A percentile compares a stretch with the other conserved stretches of the same genome.
These are phyloP conservation scores for Dryas integrifolia DNA, from an alignment of 331 rosid genomes.

Conservation along the genomic window DNA sequence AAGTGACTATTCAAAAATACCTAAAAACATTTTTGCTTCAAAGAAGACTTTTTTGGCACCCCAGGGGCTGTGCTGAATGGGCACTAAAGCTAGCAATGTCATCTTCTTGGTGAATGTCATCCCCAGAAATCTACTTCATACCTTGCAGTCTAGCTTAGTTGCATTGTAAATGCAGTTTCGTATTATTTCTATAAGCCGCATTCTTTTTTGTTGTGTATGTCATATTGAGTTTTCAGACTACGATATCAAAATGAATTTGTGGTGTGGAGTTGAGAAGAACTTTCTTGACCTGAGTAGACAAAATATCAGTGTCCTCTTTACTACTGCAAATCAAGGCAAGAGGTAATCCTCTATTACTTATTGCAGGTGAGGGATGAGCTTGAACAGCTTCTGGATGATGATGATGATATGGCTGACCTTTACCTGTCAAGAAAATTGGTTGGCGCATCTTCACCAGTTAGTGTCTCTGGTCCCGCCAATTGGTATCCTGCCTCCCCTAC, in stretches of 20 bases:
- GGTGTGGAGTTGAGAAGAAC: neutral
- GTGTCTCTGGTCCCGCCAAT: constrained; percentile 55
- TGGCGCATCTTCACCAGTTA: constrained; percentile 58
- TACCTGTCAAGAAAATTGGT: constrained; percentile 80
- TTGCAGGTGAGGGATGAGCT: constrained; percentile 80
- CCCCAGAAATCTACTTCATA: neutral
- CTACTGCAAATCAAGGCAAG: neutral
- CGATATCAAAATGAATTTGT: neutral
- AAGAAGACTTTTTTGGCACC: neutral
- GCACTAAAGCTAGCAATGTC: neutral
- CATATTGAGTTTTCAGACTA: neutral
- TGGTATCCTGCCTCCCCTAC: constrained; percentile 60
- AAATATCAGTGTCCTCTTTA: neutral
- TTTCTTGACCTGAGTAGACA: constrained; percentile 2
- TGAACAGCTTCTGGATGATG: constrained; percentile 85
- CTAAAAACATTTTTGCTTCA: neutral
- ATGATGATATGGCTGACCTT: constrained; percentile 92
- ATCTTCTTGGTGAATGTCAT: neutral
- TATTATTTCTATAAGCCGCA: neutral
- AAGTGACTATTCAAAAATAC: neutral
- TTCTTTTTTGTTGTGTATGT: neutral
- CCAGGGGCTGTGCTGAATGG: neutral
- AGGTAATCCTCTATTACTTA: neutral
- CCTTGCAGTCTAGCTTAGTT: neutral
- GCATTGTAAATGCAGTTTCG: neutral